Conservation (phyloP, 2,329 filamentous ascomycete species). For the Colletotrichum orchidophilum region DNA sequence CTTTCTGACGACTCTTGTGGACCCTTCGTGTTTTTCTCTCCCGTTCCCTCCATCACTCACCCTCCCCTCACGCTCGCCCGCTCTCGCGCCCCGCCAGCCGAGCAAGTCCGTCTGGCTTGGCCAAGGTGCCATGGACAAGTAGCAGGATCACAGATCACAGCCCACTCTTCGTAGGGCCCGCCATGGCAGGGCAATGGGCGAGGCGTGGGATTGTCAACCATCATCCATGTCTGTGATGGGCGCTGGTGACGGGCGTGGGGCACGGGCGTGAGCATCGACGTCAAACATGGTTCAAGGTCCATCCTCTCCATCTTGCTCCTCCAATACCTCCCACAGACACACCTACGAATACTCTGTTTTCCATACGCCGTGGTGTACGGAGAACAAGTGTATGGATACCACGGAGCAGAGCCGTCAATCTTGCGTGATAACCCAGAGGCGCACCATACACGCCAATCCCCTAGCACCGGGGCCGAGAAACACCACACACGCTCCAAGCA, state of each 20-base stretch:
- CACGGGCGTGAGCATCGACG: neutral
- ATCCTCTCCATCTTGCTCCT: neutral
- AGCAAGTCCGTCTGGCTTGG: constrained; percentile 13
- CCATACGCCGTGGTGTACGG: neutral
- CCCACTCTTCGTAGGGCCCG: neutral
- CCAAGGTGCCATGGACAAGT: neutral
- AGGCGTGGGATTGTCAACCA: constrained; percentile 3
- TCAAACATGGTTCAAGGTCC: constrained; percentile 3
- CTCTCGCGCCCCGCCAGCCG: constrained; percentile 1
- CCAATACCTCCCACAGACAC: neutral
- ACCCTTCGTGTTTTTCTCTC: constrained; percentile 26
- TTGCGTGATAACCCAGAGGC: constrained; percentile 17
- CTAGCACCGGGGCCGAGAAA: neutral
- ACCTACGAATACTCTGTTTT: neutral
- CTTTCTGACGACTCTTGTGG: constrained; percentile 30
- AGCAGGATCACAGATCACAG: neutral
- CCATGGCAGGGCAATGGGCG: neutral
- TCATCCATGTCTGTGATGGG: neutral
- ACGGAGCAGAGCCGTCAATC: neutral
- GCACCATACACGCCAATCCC: neutral
- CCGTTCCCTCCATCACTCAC: neutral
- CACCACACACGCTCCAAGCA: constrained; percentile 8
- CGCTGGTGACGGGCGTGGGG: neutral
- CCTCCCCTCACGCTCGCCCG: neutral
- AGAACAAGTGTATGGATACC: neutral